Percentiles rank a stretch among this genome's conserved stretches.
These are phyloP conservation scores for Saccharomycopsis olivae DNA, from an alignment of 805 yeast genomes.

Conservation along the genomic window DNA sequence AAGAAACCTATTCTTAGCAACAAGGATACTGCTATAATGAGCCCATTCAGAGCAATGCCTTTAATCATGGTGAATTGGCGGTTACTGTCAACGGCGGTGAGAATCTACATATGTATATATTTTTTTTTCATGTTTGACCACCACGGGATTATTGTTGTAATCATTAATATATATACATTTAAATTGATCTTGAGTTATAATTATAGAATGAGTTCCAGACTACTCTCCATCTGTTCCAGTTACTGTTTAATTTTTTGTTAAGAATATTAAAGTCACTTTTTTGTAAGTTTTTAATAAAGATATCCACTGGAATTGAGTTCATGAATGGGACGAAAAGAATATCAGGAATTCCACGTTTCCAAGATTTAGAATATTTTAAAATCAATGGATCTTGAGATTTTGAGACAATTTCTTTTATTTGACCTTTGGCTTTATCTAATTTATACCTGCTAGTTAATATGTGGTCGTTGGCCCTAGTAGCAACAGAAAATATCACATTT, in stretches of 20 bases:
- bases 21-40: no score
- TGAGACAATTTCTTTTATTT: slow-evolving; percentile 26
- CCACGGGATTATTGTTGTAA: no score
- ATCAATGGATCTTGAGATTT: slow-evolving; percentile 22
- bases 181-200: no score
- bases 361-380: slow-evolving; percentile 24
- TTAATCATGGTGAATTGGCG: no score
- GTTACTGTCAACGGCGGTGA: no score
- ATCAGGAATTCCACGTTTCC: slow-evolving; percentile 47
- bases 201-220: slow-evolving; percentile 23
- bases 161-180: no score
- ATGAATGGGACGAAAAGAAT: slow-evolving; percentile 57
- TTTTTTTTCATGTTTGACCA: no score
- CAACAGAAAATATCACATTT: slow-evolving; percentile 57
- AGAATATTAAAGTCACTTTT: slow-evolving; percentile 53
- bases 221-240: slow-evolving; percentile 21
- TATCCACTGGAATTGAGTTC: slow-evolving; percentile 53
- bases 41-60: no score
- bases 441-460: slow-evolving; percentile 56
- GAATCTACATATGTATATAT: no score
- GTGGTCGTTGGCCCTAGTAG: slow-evolving; percentile 74
- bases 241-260: slow-evolving; percentile 16
- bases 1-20: slow-evolving; percentile 52
- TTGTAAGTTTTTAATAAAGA: slow-evolving; percentile 53
- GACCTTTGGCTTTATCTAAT: slow-evolving; percentile 29